phyloP scores from a whole-genome alignment of 2,329 filamentous ascomycete species.

The Ceratocystis cubensis region DNA sequence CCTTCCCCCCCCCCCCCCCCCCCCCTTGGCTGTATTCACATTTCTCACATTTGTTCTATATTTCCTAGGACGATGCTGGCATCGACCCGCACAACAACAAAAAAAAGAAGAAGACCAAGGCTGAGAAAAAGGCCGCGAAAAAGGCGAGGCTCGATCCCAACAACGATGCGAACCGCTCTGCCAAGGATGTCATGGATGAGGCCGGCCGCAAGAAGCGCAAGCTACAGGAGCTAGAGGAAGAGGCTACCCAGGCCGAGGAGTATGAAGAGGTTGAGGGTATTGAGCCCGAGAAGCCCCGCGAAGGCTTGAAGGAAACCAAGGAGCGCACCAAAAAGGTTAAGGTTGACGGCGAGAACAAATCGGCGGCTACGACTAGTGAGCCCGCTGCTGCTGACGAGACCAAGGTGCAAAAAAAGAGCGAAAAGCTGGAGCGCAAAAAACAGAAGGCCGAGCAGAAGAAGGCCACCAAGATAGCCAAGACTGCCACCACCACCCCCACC shows the following conservation, averaged over 20 bases:
- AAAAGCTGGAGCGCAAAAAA: conserved; percentile 38
- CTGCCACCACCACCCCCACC: conserved; percentile 9
- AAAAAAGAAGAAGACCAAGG: conserved; percentile 90
- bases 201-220: conserved; percentile 66
- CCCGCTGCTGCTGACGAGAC: conserved; percentile 23
- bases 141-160: conserved; percentile 84
- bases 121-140: conserved; percentile 69
- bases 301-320: conserved; percentile 51
- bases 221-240: conserved; percentile 40
- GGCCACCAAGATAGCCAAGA: not conserved
- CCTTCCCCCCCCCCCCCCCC: not conserved
- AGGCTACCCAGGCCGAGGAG: conserved; percentile 32
- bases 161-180: conserved; percentile 64
- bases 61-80: conserved; percentile 65
- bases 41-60: not conserved
- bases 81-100: conserved; percentile 29
- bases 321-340: conserved; percentile 36
- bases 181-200: conserved; percentile 87
- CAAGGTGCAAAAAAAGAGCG: conserved; percentile 42
- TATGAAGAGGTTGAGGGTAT: conserved; percentile 41
- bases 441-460: conserved; percentile 26
- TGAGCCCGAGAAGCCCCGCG: conserved; percentile 47
- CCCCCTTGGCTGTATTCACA: conserved; percentile 8
- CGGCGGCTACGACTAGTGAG: conserved; percentile 33
- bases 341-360: conserved; percentile 21